phyloP scores from a whole-genome alignment of 2,329 filamentous ascomycete species.

The Cercospora zeae-maydis region DNA sequence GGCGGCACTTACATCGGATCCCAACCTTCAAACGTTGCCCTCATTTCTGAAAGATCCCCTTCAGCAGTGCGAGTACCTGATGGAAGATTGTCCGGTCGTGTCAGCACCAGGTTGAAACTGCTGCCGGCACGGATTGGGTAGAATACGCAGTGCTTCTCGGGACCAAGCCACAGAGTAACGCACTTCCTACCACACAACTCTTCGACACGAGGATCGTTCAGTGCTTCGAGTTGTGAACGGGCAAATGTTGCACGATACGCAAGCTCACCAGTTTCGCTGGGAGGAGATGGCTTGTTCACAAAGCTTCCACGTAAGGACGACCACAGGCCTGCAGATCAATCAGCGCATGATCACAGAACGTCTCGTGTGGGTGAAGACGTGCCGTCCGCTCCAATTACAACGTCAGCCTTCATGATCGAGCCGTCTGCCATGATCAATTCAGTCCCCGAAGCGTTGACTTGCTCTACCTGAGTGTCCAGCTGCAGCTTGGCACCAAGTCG shows the following conservation, averaged over 20 bases:
- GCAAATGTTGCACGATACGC: conserved; percentile 59
- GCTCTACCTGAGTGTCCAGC: conserved; percentile 47
- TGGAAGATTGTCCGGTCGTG: conserved; percentile 60
- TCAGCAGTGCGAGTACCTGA: conserved; percentile 48
- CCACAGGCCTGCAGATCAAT: not conserved
- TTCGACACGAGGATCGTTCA: conserved; percentile 2
- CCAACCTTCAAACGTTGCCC: conserved; percentile 56
- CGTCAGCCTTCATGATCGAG: conserved; percentile 45
- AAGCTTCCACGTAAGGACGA: not conserved
- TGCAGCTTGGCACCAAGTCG: conserved; percentile 51
- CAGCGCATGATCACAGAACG: not conserved
- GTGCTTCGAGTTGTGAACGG: conserved; percentile 46
- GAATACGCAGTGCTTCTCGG: conserved; percentile 56
- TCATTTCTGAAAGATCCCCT: conserved; percentile 59
- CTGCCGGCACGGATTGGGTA: conserved; percentile 57
- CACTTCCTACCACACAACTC: conserved; percentile 16
- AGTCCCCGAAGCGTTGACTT: conserved; percentile 41
- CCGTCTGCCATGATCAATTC: conserved; percentile 42
- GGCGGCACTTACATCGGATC: conserved; percentile 49
- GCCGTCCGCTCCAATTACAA: conserved; percentile 61
- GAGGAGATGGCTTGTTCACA: not conserved
- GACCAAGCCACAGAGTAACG: conserved; percentile 56
- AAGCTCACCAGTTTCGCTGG: conserved; percentile 43
- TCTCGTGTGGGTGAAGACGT: not conserved
- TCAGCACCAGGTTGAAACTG: conserved; percentile 62